A percentile compares a stretch with the other conserved stretches of the same genome.
phyloP scores from a whole-genome alignment of 805 yeast species.

The Candida odintsovae region DNA sequence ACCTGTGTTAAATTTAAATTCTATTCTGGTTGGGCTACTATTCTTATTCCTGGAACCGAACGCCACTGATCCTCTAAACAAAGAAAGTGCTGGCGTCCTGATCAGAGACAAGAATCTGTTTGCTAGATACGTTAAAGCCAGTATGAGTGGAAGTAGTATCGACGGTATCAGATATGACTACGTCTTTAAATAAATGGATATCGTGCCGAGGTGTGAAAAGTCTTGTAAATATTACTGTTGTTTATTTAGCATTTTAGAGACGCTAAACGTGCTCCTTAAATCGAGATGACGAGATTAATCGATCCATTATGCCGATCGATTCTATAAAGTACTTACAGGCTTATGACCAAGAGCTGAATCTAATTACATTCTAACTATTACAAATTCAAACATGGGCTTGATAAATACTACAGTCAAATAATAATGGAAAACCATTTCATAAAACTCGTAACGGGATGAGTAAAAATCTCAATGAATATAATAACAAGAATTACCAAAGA shows the following conservation, averaged over 20 bases:
- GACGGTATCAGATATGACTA: conserved; percentile 56
- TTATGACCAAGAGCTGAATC: too few relatives aligned
- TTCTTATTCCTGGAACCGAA: conserved; percentile 87
- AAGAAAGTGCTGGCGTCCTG: conserved; percentile 71
- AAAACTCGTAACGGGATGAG: background rate
- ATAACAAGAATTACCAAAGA: background rate
- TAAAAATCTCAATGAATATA: background rate
- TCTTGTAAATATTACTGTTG: background rate
- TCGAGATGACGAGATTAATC: too few relatives aligned
- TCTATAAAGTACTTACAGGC: too few relatives aligned
- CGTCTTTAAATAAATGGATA: conserved; percentile 30
- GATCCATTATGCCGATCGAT: too few relatives aligned
- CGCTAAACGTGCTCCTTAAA: too few relatives aligned
- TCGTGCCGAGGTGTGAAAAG: background rate
- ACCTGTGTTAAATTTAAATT: conserved; percentile 79
- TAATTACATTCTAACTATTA: too few relatives aligned
- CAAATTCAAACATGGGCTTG: too few relatives aligned
- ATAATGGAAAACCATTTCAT: background rate
- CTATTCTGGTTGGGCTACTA: conserved; percentile 78
- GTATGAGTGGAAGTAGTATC: conserved; percentile 73
- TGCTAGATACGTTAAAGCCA: conserved; percentile 44
- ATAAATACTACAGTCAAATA: background rate
- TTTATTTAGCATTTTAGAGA: too few relatives aligned
- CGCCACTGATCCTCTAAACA: conserved; percentile 87
- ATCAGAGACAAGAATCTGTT: conserved; percentile 43